These are phyloP conservation scores for Chrysoporthe deuterocubensis DNA, from an alignment of 2,329 filamentous ascomycete genomes.

Conservation along the genomic window DNA sequence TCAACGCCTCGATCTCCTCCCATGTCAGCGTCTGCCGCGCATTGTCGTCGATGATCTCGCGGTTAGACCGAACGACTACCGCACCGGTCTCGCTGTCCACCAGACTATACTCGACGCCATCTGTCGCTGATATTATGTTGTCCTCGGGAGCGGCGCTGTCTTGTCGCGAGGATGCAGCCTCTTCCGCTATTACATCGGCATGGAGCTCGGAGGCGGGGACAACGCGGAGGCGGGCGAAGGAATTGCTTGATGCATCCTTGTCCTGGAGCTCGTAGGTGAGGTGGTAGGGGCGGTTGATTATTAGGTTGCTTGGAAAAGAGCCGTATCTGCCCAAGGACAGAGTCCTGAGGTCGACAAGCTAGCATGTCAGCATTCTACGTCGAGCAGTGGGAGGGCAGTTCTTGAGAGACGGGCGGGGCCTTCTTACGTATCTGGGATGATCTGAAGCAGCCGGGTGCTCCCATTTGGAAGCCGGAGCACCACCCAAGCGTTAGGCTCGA, in stretches of 20 bases:
- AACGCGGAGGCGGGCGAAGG: conserved; percentile 72
- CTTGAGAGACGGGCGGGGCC: conserved; percentile 16
- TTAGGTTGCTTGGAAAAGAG: conserved; percentile 83
- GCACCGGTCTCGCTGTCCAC: conserved; percentile 51
- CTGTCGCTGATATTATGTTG: conserved; percentile 44
- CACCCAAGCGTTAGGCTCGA: conserved; percentile 65
- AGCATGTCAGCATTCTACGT: conserved; percentile 19
- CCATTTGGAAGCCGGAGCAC: conserved; percentile 64
- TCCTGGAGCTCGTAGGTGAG: conserved; percentile 90
- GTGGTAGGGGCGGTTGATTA: conserved; percentile 90
- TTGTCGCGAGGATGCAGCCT: conserved; percentile 40
- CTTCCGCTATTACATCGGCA: conserved; percentile 69
- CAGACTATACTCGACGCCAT: conserved; percentile 50
- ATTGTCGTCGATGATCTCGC: conserved; percentile 63
- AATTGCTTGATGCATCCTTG: conserved; percentile 60
- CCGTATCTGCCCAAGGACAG: conserved; percentile 94
- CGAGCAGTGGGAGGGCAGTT: conserved; percentile 14
- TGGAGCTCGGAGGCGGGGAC: conserved; percentile 83
- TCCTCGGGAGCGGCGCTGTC: conserved; percentile 47
- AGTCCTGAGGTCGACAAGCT: conserved; percentile 55
- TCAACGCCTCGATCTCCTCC: conserved; percentile 75
- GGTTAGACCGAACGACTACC: conserved; percentile 59
- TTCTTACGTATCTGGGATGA: conserved; percentile 62
- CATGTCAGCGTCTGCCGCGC: conserved; percentile 77
- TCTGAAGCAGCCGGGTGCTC: conserved; percentile 59